These are phyloP conservation scores for Auricularia auricula-judae DNA, from an alignment of 768 basidiomycete genomes.

Conservation along the genomic window DNA sequence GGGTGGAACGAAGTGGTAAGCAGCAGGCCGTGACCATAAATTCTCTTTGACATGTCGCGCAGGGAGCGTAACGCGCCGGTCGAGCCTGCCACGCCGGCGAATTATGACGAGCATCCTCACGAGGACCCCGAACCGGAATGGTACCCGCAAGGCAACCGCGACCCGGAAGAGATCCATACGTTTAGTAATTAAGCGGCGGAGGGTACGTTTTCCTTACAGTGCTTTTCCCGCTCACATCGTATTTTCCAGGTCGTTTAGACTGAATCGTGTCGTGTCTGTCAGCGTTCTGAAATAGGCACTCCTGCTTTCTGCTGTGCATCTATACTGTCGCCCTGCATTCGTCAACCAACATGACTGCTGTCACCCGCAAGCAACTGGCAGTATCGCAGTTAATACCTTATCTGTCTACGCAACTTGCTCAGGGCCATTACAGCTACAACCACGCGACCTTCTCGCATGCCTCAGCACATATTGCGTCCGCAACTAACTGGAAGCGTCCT, in stretches of 20 bases:
- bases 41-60: constrained; percentile 6
- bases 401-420: too few species aligned
- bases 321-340: too few species aligned
- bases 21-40: constrained; percentile 10
- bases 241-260: not conserved
- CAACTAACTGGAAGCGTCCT: too few species aligned
- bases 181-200: not conserved
- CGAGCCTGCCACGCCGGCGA: not conserved
- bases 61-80: constrained; percentile 82
- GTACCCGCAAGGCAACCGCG: not conserved
- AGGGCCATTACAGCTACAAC: too few species aligned
- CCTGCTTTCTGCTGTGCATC: too few species aligned
- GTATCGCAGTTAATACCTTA: too few species aligned
- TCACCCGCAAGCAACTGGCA: too few species aligned
- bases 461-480: too few species aligned
- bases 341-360: too few species aligned
- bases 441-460: too few species aligned
- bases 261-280: too few species aligned
- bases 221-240: not conserved
- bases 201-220: not conserved
- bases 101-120: constrained; percentile 3
- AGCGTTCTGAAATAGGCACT: too few species aligned
- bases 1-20: constrained; percentile 93
- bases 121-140: not conserved
- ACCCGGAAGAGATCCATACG: not conserved